Evolutionary conservation across 1,139 yeast species (phyloP), one percentile per base, ranked within the genome.

Genomic region (Scheffersomyces insectosa): DNA sequence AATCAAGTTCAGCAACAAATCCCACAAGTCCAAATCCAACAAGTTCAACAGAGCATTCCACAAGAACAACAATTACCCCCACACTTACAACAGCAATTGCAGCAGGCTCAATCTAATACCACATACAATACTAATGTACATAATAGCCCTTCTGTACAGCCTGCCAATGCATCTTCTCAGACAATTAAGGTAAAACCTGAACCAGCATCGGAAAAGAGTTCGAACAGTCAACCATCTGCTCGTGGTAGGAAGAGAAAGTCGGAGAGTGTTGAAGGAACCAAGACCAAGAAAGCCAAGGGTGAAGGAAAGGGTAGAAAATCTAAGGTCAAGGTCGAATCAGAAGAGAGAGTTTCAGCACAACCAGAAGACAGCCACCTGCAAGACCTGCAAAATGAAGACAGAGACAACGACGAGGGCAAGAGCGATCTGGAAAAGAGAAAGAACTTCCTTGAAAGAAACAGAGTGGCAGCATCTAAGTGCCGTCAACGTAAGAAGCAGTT

Each of bases 381-480:
- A 28, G 45, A 14, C 42, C 25, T 39, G 30, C 41, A 35, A 41
- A 30, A 45, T 34, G 36, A 46, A 40, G 32, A 38, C 40, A 14
- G 48, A 36, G 45, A 52, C 42, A 8, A 34, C 11, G 20, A 28
- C 34, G 27, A 27, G 25, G 40, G 41, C 15, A 48, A 60, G 48
- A 60, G 75, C 0, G 85, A 80, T 37, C 88, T 79, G 39, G 93
- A 86, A 38, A 89, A 87, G 59, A 79, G 98, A 28, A 82, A 83
- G 60, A 84, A 78, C 52, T 93, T 93, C 55, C 68, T 93, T 52
- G 99, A 93, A 62, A 75, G 98, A 48, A 93, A 93, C 63, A 77
- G 99, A 48, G 82, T 93, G 11, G 99, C 99, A 0, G 99, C 99
- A 0, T 83, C 95, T 33, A 91, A 90, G 64, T 95, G 98, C 70